These are phyloP conservation scores for Stramenopiles sp. DNA, from an alignment of 352 stramenopile species.

Conservation along the genomic window DNA sequence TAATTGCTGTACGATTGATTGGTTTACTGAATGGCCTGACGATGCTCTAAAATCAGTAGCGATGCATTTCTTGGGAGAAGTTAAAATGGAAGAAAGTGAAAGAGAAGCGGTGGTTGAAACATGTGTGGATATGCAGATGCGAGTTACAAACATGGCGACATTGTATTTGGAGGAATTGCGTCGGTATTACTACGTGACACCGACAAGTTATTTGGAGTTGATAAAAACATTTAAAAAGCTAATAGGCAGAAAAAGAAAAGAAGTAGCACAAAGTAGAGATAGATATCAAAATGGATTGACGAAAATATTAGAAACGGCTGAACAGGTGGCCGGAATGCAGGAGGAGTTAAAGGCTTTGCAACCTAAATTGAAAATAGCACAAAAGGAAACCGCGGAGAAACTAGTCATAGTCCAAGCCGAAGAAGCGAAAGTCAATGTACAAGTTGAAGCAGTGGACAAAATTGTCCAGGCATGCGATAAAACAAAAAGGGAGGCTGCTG, in stretches of 20 bases:
- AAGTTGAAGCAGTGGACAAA: constrained; percentile 42
- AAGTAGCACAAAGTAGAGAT: constrained; percentile 86
- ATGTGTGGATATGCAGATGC: constrained; percentile 81
- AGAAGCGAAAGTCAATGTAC: constrained; percentile 81
- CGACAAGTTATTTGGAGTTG: constrained; percentile 94
- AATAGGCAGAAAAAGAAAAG: constrained; percentile 59
- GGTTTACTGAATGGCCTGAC: constrained; percentile 93
- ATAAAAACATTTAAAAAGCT: constrained; percentile 94
- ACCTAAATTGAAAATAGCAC: constrained; percentile 64
- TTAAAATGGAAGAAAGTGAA: constrained; percentile 36
- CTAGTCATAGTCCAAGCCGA: constrained; percentile 82
- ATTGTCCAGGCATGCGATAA: constrained; percentile 92
- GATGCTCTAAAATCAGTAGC: constrained; percentile 88
- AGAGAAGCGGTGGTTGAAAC: constrained; percentile 81
- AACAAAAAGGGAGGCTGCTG: constrained; percentile 75
- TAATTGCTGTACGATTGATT: constrained; percentile 91
- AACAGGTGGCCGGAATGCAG: constrained; percentile 91
- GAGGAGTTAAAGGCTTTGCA: constrained; percentile 89
- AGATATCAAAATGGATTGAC: constrained; percentile 87
- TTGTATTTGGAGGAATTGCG: constrained; percentile 96
- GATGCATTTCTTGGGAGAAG: constrained; percentile 73
- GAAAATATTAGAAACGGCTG: constrained; percentile 87
- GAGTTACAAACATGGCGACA: constrained; percentile 80
- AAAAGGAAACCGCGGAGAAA: constrained; percentile 90
- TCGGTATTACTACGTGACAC: constrained; percentile 87